Base-by-base conservation (phyloP, 371 early-diverging fungal species). In the Aphelidium insulamus region DNA sequence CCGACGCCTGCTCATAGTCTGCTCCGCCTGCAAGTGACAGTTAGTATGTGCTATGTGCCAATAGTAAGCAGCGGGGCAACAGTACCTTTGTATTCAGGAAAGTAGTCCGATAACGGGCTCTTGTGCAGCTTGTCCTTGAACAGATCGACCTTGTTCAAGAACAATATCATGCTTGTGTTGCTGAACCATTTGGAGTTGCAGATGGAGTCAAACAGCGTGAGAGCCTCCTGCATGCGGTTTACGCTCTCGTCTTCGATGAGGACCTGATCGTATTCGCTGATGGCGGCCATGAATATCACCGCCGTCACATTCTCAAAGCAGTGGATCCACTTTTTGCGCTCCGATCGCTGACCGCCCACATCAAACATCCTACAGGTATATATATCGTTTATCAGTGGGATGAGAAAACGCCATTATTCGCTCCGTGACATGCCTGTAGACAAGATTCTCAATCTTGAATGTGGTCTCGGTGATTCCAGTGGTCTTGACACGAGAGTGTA, bases 261-360 rank as follows among this genome's bases (percentile, higher is more conserved):
- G n/a, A 81, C 71, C 49, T 90, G 91, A 50, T 94, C 91, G 52
- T 94, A 94, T 50, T 86, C 91, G 10, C 70, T 69, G 24, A 91
- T 78, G 19, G 92, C 88, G 3, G 84, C 92, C 44, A 87, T 45
- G 50, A 90, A 94, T 24, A 94, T 66, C 36, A 94, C 82, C 11
- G 90, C 82, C 2, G 90, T 91, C 14, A 94, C 92, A 44, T 81
- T 79, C 45, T 91, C 91, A 40, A 87, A 77, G 44, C 85, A 88
- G 41, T 86, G 90, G 35, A 82, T 78, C 94, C 94, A 90, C 52
- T 86, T 86, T 46, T 82, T 86, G 31, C 94, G 63, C 49, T 83
- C 83, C 12, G 77, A 76, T 26, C 83, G 60, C 50, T 90, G 91
- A n/a, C 91, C 91, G 32, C 91, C 87, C 18, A 90, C 91, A 54